Evolutionary conservation across 768 basidiomycete species (phyloP), one percentile per base, ranked within the genome.

Genomic region (Imleria badia): DNA sequence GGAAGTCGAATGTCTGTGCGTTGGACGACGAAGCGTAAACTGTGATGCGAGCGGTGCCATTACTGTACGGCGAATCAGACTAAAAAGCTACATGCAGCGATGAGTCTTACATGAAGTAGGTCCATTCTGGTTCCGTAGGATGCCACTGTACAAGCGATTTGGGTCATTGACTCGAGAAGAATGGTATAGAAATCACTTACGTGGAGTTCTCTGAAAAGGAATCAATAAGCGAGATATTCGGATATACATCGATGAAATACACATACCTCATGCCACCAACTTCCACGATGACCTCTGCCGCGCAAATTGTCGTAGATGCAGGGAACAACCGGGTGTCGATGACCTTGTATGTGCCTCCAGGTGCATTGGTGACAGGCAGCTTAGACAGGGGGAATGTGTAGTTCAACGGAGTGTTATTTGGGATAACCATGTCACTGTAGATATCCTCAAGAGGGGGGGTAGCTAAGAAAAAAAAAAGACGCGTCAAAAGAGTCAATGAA

Each of bases 281-380:
- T 51, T 85, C 77, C 29, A 87, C 76, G 3, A 71, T 75, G 2
- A 86, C 80, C 54, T 85, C 83, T 5, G 78, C 85, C 5, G 76
- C 79, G 17, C 80, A 77, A 35, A 86, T 78, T 1, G 78, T 82
- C 34, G 77, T 71, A 2, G 85, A 64, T 8, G 79, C 78, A 19
- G 71, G 70, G 70, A 88, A 87, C 3, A 77, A 76, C 23, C 68
- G 68, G 0, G 78, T 77, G 62, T 88, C 86, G 11, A 83, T 76
- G 15, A 85, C 75, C 66, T 86, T 86, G 57, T 82, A 76, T 4
- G 78, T 72, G 9, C 86, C 86, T 35, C 85, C 85, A 14, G 73
- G 72, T 42, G 77, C 74, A 41, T 71, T 69, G 0, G 72, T 76
- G 5, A 76, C 61, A 1, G 68, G 57, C 17, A 81, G 67, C 48